phyloP scores from a whole-genome alignment of 495 filamentous ascomycete genomes.

The Lophium mytilinum region DNA sequence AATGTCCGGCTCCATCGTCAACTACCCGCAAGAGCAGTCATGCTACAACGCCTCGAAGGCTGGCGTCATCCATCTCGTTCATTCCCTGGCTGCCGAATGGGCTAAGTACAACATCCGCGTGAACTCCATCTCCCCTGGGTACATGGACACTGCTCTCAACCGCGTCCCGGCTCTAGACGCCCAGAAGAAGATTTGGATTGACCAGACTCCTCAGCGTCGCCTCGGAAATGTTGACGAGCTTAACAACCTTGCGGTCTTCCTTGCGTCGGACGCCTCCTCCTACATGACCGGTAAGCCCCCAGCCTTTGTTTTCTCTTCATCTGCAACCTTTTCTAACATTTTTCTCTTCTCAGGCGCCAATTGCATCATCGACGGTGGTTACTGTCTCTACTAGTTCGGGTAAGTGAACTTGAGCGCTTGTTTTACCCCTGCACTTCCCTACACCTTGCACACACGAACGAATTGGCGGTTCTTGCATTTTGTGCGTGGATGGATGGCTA shows the following conservation, averaged over 20 bases:
- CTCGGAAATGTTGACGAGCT: constrained; percentile 69
- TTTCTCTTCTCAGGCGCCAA: neutral
- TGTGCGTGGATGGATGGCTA: no score
- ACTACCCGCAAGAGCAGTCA: constrained; percentile 69
- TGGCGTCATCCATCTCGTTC: constrained; percentile 66
- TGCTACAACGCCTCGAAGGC: constrained; percentile 79
- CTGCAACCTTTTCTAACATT: neutral
- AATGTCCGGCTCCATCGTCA: constrained; percentile 72
- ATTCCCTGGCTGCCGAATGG: constrained; percentile 75
- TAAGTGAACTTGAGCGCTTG: no score
- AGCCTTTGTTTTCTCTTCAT: constrained; percentile 17
- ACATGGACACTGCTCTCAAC: constrained; percentile 74
- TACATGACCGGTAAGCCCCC: constrained; percentile 62
- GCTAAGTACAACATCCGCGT: constrained; percentile 65
- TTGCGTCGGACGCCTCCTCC: constrained; percentile 61
- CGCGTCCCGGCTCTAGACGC: constrained; percentile 63
- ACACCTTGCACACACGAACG: no score
- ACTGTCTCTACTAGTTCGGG: neutral
- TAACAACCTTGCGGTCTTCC: constrained; percentile 68
- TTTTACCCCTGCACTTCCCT: no score
- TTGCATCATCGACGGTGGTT: neutral
- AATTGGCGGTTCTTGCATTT: no score
- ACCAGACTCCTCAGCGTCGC: constrained; percentile 61
- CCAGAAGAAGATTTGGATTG: constrained; percentile 73
- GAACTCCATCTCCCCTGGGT: constrained; percentile 70